Evolutionary conservation across 306 rosid species (phyloP).

Genomic region (Fragaria ananassa): DNA sequence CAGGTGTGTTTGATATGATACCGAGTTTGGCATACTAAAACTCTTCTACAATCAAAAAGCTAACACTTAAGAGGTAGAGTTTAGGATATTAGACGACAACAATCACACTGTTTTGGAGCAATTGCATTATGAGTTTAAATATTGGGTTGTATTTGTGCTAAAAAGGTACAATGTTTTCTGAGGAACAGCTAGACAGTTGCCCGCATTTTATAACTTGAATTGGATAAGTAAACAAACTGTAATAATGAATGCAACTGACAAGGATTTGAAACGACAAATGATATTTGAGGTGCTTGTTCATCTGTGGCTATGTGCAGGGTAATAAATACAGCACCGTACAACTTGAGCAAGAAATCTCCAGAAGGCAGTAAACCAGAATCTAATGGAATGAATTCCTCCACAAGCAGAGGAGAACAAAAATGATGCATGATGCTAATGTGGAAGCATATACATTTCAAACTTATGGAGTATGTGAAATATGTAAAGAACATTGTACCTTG

Average conservation of each 20-base stretch:
- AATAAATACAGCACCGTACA: slow-evolving; percentile 73
- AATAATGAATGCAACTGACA: not conserved
- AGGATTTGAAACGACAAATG: slow-evolving; percentile 3
- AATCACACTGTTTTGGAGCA: not conserved
- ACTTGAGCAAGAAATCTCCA: slow-evolving; percentile 46
- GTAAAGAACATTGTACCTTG: slow-evolving; percentile 23
- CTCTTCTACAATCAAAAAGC: not conserved
- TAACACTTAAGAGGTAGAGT: not conserved
- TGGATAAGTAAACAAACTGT: not conserved
- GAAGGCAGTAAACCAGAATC: slow-evolving; percentile 46
- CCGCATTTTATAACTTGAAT: not conserved
- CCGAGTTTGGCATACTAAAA: not conserved
- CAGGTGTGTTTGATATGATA: not conserved
- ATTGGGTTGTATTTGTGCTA: not conserved
- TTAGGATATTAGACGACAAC: not conserved
- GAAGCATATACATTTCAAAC: slow-evolving; percentile 26
- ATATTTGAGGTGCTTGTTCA: slow-evolving; percentile 13
- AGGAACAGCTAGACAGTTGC: slow-evolving; percentile 8
- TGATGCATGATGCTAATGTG: slow-evolving; percentile 16
- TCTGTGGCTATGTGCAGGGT: slow-evolving; percentile 52
- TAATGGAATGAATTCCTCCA: slow-evolving; percentile 43
- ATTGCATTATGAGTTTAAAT: not conserved
- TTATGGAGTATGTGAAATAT: slow-evolving; percentile 36
- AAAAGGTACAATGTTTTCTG: not conserved
- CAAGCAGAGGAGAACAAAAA: slow-evolving; percentile 33